Conservation (phyloP, 495 filamentous ascomycete genomes). For the Penicillium odoratum region DNA sequence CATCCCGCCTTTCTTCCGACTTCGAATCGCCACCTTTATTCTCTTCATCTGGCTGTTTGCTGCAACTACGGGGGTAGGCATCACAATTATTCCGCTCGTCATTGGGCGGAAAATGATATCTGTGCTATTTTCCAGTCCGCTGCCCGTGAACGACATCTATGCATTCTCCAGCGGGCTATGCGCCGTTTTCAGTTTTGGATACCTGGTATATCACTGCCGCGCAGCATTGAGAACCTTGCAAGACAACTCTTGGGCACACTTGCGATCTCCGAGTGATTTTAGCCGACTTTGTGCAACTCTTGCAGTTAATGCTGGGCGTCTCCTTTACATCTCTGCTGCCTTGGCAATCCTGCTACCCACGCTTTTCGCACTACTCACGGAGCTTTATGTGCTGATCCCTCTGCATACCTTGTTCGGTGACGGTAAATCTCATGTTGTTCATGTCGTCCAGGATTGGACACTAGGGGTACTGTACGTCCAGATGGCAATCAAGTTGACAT, state of each 20-base stretch:
- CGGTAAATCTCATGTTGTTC: slow-evolving; percentile 66
- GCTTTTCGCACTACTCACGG: slow-evolving; percentile 76
- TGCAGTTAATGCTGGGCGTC: slow-evolving; percentile 26
- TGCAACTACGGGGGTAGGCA: slow-evolving; percentile 82
- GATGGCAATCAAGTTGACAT: slow-evolving; percentile 70
- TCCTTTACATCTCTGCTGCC: slow-evolving; percentile 71
- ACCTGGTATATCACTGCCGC: slow-evolving; percentile 55
- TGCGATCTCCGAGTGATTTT: slow-evolving; percentile 37
- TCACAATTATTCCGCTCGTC: slow-evolving; percentile 84
- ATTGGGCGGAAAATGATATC: slow-evolving; percentile 79
- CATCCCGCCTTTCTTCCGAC: slow-evolving; percentile 80
- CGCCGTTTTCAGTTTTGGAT: slow-evolving; percentile 64
- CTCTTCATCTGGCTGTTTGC: slow-evolving; percentile 92
- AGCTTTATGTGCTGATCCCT: slow-evolving; percentile 88
- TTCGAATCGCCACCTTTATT: slow-evolving; percentile 82
- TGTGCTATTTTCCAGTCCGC: slow-evolving; percentile 60
- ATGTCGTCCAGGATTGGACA: slow-evolving; percentile 92
- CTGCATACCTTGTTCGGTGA: slow-evolving; percentile 74
- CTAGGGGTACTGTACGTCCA: slow-evolving; percentile 91
- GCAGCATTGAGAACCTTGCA: slow-evolving; percentile 41
- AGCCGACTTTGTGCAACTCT: slow-evolving; percentile 16
- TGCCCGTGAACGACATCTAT: slow-evolving; percentile 90
- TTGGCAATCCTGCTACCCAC: slow-evolving; percentile 77
- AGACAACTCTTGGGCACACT: slow-evolving; percentile 30
- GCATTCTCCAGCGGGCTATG: slow-evolving; percentile 89